Base-by-base conservation (phyloP, 2,329 filamentous ascomycete genomes). In the Trichoderma harzianum region DNA sequence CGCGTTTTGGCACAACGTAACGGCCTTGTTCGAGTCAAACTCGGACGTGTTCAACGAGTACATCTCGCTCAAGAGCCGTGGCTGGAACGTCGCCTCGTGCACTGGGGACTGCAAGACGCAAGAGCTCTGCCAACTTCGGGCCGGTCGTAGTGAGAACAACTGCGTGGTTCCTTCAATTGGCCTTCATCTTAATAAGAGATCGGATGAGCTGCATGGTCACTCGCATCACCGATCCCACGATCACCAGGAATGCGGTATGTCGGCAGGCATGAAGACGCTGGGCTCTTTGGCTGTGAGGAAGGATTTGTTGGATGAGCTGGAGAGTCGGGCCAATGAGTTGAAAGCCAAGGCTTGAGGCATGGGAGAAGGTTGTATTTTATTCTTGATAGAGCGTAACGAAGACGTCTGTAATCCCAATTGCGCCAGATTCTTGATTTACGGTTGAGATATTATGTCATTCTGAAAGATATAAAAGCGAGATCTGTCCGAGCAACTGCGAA, bases 1-100 rank as follows among this genome's bases (percentile, higher is more conserved):
- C 0, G 84, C 84, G 1, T 89, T 89, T 78, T 90, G 88, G 88
- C 88, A 89, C 77, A 84, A 86, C 74, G 81, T 89, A 24, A 89
- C 88, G 1, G 79, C 79, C 1, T 76, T 80, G 3, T 84, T 90
- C 63, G 84, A 86, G 72, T 74, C 72, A 5, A 78, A 87, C 69
- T 74, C 82, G 3, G 72, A 76, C 0, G 77, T 82, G 1, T 89
- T 89, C 74, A 79, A 83, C 18, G 79, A 78, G 3, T 90, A 84
- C 76, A 82, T 84, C 63, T 76, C 80, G 0, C 81, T 86, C 70
- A 86, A 86, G 72, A 83, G 80, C 11, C 82, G 88, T 7, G 86
- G 85, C 4, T 85, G 82, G 79, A 78, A 79, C 6, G 77, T 80
- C 4, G 78, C 79, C 5, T 72, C 75, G 24, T 89, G 87, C 73